Percentiles rank a stretch among this genome's conserved stretches.
Evolutionary conservation across 768 basidiomycete genomes (phyloP).

Genomic region (Xerocomellus chrysenteron): DNA sequence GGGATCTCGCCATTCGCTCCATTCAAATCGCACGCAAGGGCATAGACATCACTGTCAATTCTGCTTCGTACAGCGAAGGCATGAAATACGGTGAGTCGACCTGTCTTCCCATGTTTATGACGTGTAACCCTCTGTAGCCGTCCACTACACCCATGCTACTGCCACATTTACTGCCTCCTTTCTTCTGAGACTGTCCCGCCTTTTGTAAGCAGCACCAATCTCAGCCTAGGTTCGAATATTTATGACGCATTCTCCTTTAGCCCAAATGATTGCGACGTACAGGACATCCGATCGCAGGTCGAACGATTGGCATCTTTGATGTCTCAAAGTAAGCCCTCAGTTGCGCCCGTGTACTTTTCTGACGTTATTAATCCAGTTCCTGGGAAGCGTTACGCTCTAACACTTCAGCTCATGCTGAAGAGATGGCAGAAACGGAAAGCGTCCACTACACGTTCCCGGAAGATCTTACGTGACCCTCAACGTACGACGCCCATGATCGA

Average conservation of each 20-base stretch:
- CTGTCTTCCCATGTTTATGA: background rate
- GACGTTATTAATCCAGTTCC: constrained; percentile 59
- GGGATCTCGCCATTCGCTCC: constrained; percentile 76
- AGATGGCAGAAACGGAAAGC: constrained; percentile 61
- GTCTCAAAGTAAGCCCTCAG: constrained; percentile 62
- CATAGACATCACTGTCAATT: constrained; percentile 82
- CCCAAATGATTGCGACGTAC: constrained; percentile 79
- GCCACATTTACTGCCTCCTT: constrained; percentile 94
- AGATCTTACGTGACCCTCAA: constrained; percentile 53
- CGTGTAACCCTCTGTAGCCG: constrained; percentile 46
- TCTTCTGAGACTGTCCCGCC: constrained; percentile 77
- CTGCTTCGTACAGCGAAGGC: constrained; percentile 82
- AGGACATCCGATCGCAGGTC: constrained; percentile 71
- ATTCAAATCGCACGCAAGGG: constrained; percentile 80
- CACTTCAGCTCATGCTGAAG: constrained; percentile 87
- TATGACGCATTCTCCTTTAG: constrained; percentile 36
- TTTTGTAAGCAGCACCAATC: constrained; percentile 63
- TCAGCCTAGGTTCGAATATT: background rate
- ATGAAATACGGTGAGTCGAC: constrained; percentile 78
- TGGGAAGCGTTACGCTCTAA: constrained; percentile 89
- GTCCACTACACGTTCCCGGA: constrained; percentile 62
- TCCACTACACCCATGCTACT: constrained; percentile 89
- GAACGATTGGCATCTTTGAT: constrained; percentile 76
- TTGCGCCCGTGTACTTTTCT: constrained; percentile 1
- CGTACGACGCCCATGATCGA: constrained; percentile 51